Base-by-base conservation (phyloP, 2,329 filamentous ascomycete genomes). In the Elsinoe necatrix region DNA sequence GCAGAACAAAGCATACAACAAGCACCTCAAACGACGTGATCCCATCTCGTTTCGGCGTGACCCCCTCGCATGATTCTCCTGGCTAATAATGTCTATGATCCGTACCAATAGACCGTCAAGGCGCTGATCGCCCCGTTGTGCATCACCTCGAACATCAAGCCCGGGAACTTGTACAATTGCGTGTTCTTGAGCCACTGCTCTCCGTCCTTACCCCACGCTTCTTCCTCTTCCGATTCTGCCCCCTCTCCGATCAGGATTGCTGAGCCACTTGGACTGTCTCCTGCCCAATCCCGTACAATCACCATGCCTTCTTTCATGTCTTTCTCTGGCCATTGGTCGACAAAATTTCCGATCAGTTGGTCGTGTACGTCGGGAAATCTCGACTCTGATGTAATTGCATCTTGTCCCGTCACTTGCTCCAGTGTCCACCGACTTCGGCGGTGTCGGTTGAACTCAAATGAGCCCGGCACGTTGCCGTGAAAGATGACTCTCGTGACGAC, bases 361-460 rank as follows among this genome's bases (percentile, higher is more conserved):
- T 78, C 74, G 55, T 91, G 89, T 31, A 95, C 83, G 23, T 84
- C 78, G n/a, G 79, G 71, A 63, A 95, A 95, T 0, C 78, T 74
- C 54, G 87, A 87, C 71, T 97, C 93, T 0, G 89, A 95, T 60
- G 80, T 82, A 52, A 88, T 72, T 16, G 72, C 63, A 3, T 75
- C 67, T 0, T 75, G 68, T 8, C 23, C 18, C 2, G 55, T 55
- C 3, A 67, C 58, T n/a, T 73, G 69, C 39, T 80, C 72, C 11
- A 95, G 84, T 54, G 84, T 83, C 93, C 93, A 98, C 39, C 91
- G 83, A 64, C 88, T 89, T 60, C 93, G 83, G 16, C 92, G 84
- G 69, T 97, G 90, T 3, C 93, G 83, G 71, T 98, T 97, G 74
- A 98, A 98, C 9, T 92, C 88, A 68, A 96, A 97, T 1, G 90